A percentile compares a stretch with the other conserved stretches of the same genome.
These are phyloP conservation scores for Xylaria sp. DNA, from an alignment of 2,329 filamentous ascomycete genomes.

Conservation along the genomic window DNA sequence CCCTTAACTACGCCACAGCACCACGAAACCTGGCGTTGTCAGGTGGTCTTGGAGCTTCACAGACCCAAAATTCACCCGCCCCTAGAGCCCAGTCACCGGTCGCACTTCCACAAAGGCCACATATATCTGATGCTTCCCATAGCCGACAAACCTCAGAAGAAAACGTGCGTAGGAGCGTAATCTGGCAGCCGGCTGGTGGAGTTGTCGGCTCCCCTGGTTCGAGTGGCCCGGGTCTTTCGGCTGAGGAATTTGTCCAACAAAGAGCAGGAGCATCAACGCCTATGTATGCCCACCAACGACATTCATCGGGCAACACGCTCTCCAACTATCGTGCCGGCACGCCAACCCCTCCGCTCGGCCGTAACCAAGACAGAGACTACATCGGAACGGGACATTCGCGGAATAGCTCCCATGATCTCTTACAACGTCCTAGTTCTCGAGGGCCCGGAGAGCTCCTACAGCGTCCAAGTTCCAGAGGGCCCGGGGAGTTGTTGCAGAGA, in stretches of 20 bases:
- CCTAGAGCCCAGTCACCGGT: constrained; percentile 36
- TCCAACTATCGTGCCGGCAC: constrained; percentile 47
- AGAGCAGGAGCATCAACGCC: constrained; percentile 63
- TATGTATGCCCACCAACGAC: constrained; percentile 64
- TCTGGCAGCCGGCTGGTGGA: constrained; percentile 76
- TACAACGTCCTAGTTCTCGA: constrained; percentile 40
- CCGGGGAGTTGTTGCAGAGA: constrained; percentile 51
- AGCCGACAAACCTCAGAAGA: constrained; percentile 56
- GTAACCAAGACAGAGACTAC: constrained; percentile 49
- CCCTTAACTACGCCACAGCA: constrained; percentile 63
- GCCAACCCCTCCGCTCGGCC: constrained; percentile 51
- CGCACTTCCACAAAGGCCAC: constrained; percentile 20
- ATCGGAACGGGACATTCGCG: constrained; percentile 50
- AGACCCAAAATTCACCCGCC: constrained; percentile 44
- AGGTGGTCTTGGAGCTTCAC: constrained; percentile 24
- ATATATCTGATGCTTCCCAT: constrained; percentile 43
- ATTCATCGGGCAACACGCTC: constrained; percentile 58
- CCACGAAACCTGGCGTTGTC: constrained; percentile 33
- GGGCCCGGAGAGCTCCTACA: constrained; percentile 47
- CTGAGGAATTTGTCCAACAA: constrained; percentile 85
- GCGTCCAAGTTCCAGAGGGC: constrained; percentile 58
- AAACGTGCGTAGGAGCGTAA: constrained; percentile 66
- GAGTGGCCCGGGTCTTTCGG: constrained; percentile 59
- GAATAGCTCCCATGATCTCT: constrained; percentile 50
- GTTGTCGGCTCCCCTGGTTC: constrained; percentile 54